phyloP scores from a whole-genome alignment of 768 basidiomycete genomes.

The Chalciporus pseudorubinellus region DNA sequence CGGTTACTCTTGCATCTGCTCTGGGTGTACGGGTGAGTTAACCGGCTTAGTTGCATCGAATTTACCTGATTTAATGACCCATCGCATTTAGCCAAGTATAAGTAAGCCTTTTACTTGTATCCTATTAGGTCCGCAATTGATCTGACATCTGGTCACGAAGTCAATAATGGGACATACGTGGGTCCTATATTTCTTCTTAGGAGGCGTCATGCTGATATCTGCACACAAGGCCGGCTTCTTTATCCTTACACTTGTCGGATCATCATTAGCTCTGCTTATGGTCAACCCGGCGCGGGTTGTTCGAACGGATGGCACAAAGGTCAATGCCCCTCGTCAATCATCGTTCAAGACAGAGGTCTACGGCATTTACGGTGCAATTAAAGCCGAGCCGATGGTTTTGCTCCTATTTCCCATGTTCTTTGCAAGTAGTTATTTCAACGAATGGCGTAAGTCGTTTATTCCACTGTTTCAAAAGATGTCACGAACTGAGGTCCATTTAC shows the following conservation, averaged over 20 bases:
- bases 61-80: background rate
- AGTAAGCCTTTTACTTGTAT: slow-evolving; percentile 20
- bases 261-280: slow-evolving; percentile 65
- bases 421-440: slow-evolving; percentile 81
- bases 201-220: background rate
- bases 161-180: slow-evolving; percentile 75
- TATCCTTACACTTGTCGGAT: slow-evolving; percentile 62
- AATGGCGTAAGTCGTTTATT: slow-evolving; percentile 59
- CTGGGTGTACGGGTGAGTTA: slow-evolving; percentile 54
- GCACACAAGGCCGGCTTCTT: slow-evolving; percentile 68
- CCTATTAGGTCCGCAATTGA: background rate
- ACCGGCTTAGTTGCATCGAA: background rate
- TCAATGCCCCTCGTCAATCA: slow-evolving; percentile 58
- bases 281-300: slow-evolving; percentile 69
- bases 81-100: slow-evolving; percentile 20
- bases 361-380: slow-evolving; percentile 65
- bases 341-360: slow-evolving; percentile 76
- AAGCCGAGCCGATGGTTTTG: slow-evolving; percentile 67
- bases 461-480: background rate
- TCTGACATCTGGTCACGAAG: slow-evolving; percentile 32
- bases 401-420: slow-evolving; percentile 86
- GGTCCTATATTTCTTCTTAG: slow-evolving; percentile 22
- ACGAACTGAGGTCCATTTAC: slow-evolving; percentile 8
- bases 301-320: slow-evolving; percentile 71
- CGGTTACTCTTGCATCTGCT: slow-evolving; percentile 71